A percentile compares a stretch with the other conserved stretches of the same genome.
These are phyloP conservation scores for Lichtheimia hyalospora DNA, from an alignment of 371 early-diverging fungal genomes.

Conservation along the genomic window DNA sequence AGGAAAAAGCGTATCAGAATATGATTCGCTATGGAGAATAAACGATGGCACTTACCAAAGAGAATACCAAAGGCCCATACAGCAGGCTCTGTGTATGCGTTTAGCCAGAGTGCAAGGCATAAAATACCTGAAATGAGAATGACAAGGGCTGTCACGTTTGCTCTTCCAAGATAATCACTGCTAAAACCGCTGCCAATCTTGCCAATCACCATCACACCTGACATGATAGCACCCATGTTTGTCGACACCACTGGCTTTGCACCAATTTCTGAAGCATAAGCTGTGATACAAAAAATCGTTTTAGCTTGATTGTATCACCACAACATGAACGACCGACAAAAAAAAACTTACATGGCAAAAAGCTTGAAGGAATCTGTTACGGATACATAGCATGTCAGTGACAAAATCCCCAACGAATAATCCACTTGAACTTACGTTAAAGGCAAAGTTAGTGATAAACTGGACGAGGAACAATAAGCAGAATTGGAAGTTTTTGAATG, in stretches of 20 bases:
- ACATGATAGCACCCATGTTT: slow-evolving; percentile 48
- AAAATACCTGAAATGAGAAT: slow-evolving; percentile 41
- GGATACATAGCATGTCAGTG: no score
- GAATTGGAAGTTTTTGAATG: slow-evolving; percentile 36
- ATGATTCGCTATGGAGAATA: no score
- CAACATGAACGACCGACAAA: neutral
- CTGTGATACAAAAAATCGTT: slow-evolving; percentile 13
- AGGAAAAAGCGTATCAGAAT: no score
- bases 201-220: slow-evolving; percentile 53
- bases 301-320: neutral
- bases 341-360: slow-evolving; percentile 22
- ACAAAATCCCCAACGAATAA: neutral
- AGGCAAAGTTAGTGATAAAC: slow-evolving; percentile 40
- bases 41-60: slow-evolving; percentile 28
- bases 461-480: slow-evolving; percentile 29
- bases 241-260: slow-evolving; percentile 32
- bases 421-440: slow-evolving; percentile 23
- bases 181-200: slow-evolving; percentile 51
- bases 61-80: slow-evolving; percentile 43
- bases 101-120: slow-evolving; percentile 39
- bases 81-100: slow-evolving; percentile 32
- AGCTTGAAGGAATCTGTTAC: slow-evolving; percentile 21
- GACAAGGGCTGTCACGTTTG: slow-evolving; percentile 51
- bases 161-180: slow-evolving; percentile 59
- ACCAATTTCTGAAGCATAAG: slow-evolving; percentile 35